phyloP scores from a whole-genome alignment of 805 yeast genomes.

The Candida tallmaniae region DNA sequence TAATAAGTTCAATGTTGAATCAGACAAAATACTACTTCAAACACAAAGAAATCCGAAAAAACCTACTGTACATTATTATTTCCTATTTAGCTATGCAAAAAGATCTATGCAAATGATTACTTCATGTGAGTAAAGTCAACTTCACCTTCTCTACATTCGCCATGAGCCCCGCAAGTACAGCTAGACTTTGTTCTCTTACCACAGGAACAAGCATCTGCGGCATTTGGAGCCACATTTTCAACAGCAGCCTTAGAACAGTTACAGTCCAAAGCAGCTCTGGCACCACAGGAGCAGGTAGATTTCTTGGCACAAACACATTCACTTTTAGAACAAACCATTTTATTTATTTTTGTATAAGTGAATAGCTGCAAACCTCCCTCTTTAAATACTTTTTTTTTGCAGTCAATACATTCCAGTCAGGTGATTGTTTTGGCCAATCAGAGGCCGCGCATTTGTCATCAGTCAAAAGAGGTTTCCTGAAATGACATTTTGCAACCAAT shows the following conservation, averaged over 20 bases:
- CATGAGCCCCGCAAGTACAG: conserved; percentile 53
- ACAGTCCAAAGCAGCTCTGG: conserved; percentile 55
- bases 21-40: too few species aligned
- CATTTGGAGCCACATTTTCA: conserved; percentile 45
- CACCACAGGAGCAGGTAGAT: conserved; percentile 63
- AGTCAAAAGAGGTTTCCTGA: too few species aligned
- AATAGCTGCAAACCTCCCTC: background rate
- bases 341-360: conserved; percentile 2
- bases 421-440: conserved; percentile 9
- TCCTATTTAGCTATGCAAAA: too few species aligned
- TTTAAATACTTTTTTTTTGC: background rate
- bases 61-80: too few species aligned
- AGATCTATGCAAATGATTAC: too few species aligned
- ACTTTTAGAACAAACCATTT: conserved; percentile 34
- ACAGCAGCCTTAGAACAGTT: conserved; percentile 47
- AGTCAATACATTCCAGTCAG: background rate
- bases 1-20: too few species aligned
- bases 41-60: too few species aligned
- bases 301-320: conserved; percentile 56
- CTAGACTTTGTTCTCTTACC: conserved; percentile 50
- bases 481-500: too few species aligned
- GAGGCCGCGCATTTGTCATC: conserved; percentile 11
- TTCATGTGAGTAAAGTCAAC: conserved; percentile 48
- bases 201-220: conserved; percentile 51
- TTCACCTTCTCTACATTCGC: conserved; percentile 51